phyloP scores from a whole-genome alignment of 2,329 filamentous ascomycete genomes.

The Colletotrichum siamense region DNA sequence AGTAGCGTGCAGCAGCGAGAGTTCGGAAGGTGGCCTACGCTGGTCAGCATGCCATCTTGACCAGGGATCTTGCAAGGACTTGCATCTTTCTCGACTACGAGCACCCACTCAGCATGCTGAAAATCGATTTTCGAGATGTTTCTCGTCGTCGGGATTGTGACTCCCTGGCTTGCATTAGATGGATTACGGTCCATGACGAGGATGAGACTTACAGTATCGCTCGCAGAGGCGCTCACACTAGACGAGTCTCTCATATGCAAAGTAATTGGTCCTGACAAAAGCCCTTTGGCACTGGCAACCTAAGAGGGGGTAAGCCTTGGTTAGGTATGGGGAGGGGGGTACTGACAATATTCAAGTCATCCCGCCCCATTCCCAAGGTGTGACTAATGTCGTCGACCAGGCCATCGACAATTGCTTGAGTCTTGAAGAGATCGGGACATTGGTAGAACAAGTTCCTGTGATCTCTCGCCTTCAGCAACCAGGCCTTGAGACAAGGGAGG shows the following conservation, averaged over 20 bases:
- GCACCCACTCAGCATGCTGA: slow-evolving; percentile 62
- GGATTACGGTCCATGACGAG: not conserved
- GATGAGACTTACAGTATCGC: slow-evolving; percentile 32
- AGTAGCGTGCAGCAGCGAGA: slow-evolving; percentile 62
- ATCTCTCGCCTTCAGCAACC: not conserved
- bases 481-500: no score
- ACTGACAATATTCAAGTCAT: slow-evolving; percentile 73
- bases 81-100: slow-evolving; percentile 83
- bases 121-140: slow-evolving; percentile 57
- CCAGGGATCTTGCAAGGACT: not conserved
- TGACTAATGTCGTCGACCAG: slow-evolving; percentile 78
- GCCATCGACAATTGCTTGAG: slow-evolving; percentile 71
- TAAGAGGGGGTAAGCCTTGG: slow-evolving; percentile 32
- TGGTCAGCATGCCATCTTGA: slow-evolving; percentile 17
- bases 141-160: slow-evolving; percentile 61
- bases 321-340: not conserved
- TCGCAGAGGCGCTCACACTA: slow-evolving; percentile 30
- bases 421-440: slow-evolving; percentile 73
- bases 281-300: slow-evolving; percentile 77
- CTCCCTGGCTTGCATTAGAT: slow-evolving; percentile 49
- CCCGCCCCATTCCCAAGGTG: slow-evolving; percentile 69
- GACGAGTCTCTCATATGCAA: slow-evolving; percentile 33
- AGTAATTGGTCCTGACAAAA: slow-evolving; percentile 65
- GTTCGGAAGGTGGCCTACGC: slow-evolving; percentile 76
- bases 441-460: slow-evolving; percentile 81